These are phyloP conservation scores for Colletotrichum cordylinicola DNA, from an alignment of 2,329 filamentous ascomycete genomes.

Conservation along the genomic window DNA sequence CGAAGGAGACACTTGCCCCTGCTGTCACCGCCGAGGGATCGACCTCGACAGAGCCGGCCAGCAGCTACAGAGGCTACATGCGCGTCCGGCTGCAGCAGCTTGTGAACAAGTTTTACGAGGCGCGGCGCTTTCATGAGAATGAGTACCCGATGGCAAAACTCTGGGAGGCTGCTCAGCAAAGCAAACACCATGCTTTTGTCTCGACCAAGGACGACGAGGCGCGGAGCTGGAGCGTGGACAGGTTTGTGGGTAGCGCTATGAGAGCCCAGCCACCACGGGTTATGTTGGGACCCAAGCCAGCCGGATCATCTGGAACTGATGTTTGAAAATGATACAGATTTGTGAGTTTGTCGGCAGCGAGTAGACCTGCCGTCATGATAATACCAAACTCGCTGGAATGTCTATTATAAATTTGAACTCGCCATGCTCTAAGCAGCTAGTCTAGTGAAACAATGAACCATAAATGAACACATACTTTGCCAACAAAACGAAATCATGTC, in stretches of 20 bases:
- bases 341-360: not conserved
- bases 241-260: not conserved
- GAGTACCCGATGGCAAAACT: not conserved
- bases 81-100: not conserved
- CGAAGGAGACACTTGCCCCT: not conserved
- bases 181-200: not conserved
- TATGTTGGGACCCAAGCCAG: not conserved
- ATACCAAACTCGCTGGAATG: not conserved
- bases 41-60: not conserved
- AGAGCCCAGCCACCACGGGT: not conserved
- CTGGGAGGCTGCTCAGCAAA: not conserved
- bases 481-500: rapidly evolving
- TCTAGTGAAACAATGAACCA: not conserved
- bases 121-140: not conserved
- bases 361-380: not conserved
- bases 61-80: not conserved
- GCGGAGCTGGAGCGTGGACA: not conserved
- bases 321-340: not conserved
- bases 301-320: not conserved
- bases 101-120: not conserved
- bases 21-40: not conserved
- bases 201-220: not conserved
- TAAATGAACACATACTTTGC: not conserved
- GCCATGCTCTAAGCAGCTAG: not conserved
- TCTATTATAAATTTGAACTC: not conserved